Evolutionary conservation across 345 rosid genomes (phyloP).

Genomic region (Gossypium herbaceum): DNA sequence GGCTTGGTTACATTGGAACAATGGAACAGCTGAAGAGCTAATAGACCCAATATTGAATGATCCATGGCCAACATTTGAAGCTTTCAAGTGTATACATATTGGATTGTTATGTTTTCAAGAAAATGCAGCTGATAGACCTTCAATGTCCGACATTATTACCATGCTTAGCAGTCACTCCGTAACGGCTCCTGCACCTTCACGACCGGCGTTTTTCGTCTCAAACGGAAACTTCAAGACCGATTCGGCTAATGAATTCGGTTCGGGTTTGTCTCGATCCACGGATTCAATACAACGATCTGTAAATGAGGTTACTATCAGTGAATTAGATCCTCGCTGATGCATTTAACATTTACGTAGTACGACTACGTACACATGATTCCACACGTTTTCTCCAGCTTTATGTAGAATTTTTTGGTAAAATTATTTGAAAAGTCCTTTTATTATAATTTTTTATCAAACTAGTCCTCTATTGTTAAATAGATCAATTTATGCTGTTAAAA

Average conservation of each 20-base stretch:
- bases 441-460: too few relatives aligned
- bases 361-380: too few relatives aligned
- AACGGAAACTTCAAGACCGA: constrained; percentile 2
- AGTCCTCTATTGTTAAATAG: too few relatives aligned
- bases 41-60: constrained; percentile 33
- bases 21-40: constrained; percentile 33
- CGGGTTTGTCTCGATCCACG: background rate
- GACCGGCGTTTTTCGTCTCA: constrained; percentile 33
- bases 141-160: constrained; percentile 34
- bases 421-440: too few relatives aligned
- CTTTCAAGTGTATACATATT: constrained; percentile 43
- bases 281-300: constrained; percentile 24
- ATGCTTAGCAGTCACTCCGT: constrained; percentile 43
- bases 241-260: constrained; percentile 7
- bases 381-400: too few relatives aligned
- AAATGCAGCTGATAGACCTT: constrained; percentile 40
- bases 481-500: too few relatives aligned
- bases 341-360: background rate
- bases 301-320: constrained; percentile 38
- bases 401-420: too few relatives aligned
- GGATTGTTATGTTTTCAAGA: constrained; percentile 52
- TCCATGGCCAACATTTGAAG: constrained; percentile 26
- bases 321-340: constrained; percentile 32
- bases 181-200: constrained; percentile 32
- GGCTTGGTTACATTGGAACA: constrained; percentile 57